Base-by-base conservation (phyloP, 2,329 filamentous ascomycete species). In the Waltergamsia citrina region DNA sequence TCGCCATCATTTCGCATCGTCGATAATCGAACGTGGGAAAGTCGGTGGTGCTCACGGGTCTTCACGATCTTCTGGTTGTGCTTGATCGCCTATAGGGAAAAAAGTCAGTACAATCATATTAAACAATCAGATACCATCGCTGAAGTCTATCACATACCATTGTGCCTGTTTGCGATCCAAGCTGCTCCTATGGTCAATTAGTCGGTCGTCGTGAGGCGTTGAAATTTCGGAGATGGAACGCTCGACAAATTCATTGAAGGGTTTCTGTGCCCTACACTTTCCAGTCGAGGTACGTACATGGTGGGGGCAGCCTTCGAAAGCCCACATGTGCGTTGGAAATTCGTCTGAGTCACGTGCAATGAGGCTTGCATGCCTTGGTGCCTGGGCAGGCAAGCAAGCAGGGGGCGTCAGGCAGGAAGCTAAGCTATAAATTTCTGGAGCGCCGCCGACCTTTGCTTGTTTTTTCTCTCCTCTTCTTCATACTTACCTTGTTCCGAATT, bases 41-140 rank as follows among this genome's bases (percentile, higher is more conserved):
- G 37, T 44, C 48, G 43, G 42, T 45, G 39, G 43, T 54, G 59
- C 81, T 74, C 72, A 86, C 82, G 88, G 80, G 93, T 94, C 79
- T 90, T 84, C 65, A 84, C 82, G 69, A 95, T 82, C 76, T 90
- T 84, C 77, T 95, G 87, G 76, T 96, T 96, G 84, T 95, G 87
- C 81, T 94, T 94, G 86, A 96, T 94, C 78, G 90, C 85, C 88
- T 81, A 59, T 51, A 49, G 35, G 43, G 36, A 36, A 51, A 43
- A 50, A 46, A 33, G 39, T 54, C 38, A 55, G 53, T 19, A 33
- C n/a, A 7, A 21, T 26, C 11, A 15, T 5, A n/a, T 20, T 30
- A 14, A 24, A 18, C 6, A 16, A 34, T 41, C 33, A 62, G 54
- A 29, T 8, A 9, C 23, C 31, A 26, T 33, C 18, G 4, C 5